These are phyloP conservation scores for Geum urbanum DNA, from an alignment of 306 rosid species.

Conservation along the genomic window DNA sequence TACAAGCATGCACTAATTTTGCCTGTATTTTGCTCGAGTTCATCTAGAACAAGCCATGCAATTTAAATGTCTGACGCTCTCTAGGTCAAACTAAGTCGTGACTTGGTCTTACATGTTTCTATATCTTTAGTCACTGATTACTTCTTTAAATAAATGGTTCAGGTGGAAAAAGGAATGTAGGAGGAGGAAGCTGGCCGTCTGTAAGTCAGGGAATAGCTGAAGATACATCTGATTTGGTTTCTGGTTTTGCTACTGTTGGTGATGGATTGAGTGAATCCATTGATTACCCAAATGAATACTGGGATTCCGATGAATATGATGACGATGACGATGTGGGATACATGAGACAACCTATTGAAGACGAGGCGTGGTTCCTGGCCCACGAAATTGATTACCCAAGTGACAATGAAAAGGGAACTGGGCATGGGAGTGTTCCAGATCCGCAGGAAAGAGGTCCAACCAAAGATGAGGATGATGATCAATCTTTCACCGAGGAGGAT, in stretches of 20 bases:
- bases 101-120: slow-evolving; percentile 10
- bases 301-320: slow-evolving; percentile 99
- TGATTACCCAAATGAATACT: slow-evolving; percentile 88
- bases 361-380: slow-evolving; percentile 98
- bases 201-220: slow-evolving; percentile 94
- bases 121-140: slow-evolving; percentile 1
- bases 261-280: slow-evolving; percentile 86
- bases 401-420: slow-evolving; percentile 92
- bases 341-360: slow-evolving; percentile 98
- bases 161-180: slow-evolving; percentile 79
- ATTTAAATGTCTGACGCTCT: slow-evolving; percentile 12
- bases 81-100: slow-evolving; percentile 12
- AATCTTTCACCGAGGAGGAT: slow-evolving; percentile 95
- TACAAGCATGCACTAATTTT: slow-evolving; percentile 11
- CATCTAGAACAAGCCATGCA: slow-evolving; percentile 6
- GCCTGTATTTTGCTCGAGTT: slow-evolving; percentile 5
- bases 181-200: slow-evolving; percentile 90
- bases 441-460: slow-evolving; percentile 64
- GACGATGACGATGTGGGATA: slow-evolving; percentile 94
- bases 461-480: slow-evolving; percentile 93
- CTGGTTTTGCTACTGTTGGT: slow-evolving; percentile 96
- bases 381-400: slow-evolving; percentile 99
- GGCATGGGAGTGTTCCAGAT: slow-evolving; percentile 83
- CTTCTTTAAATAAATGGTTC: slow-evolving; percentile 27
- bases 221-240: slow-evolving; percentile 91